phyloP scores from a whole-genome alignment of 495 filamentous ascomycete species.

The Mycothermus thermophilus region DNA sequence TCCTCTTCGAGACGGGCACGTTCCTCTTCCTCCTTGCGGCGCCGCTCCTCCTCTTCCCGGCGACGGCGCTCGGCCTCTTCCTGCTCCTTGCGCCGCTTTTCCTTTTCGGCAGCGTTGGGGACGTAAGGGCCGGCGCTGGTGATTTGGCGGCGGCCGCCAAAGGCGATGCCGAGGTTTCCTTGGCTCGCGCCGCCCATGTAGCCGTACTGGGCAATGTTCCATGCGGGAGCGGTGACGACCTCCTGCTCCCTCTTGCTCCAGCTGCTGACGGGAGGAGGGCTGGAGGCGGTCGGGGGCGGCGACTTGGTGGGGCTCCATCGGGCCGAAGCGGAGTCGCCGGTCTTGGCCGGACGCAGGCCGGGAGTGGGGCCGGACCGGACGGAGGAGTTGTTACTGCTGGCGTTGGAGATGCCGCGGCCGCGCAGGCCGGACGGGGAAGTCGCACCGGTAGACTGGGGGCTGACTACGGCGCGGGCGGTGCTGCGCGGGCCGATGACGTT shows the following conservation, averaged over 20 bases:
- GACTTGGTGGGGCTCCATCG: slow-evolving; percentile 50
- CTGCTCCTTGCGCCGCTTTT: slow-evolving; percentile 38
- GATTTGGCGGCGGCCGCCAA: slow-evolving; percentile 85
- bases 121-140: slow-evolving; percentile 68
- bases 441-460: slow-evolving; percentile 54
- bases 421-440: slow-evolving; percentile 36
- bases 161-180: slow-evolving; percentile 84
- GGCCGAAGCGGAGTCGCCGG: slow-evolving; percentile 38
- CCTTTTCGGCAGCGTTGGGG: slow-evolving; percentile 49
- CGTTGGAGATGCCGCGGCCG: slow-evolving; percentile 50
- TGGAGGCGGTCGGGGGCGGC: slow-evolving; percentile 24
- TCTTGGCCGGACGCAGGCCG: slow-evolving; percentile 30
- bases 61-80: slow-evolving; percentile 44
- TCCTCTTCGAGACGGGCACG: slow-evolving; percentile 56
- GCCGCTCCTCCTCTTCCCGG: slow-evolving; percentile 53
- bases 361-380: slow-evolving; percentile 31
- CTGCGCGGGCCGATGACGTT: slow-evolving; percentile 56
- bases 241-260: slow-evolving; percentile 85
- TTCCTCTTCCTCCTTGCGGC: slow-evolving; percentile 53
- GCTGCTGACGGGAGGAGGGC: slow-evolving; percentile 48
- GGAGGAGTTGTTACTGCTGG: slow-evolving; percentile 46
- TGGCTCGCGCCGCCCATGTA: slow-evolving; percentile 98
- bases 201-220: slow-evolving; percentile 98
- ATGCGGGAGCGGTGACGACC: slow-evolving; percentile 68
- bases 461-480: slow-evolving; percentile 44